phyloP scores from a whole-genome alignment of 2,329 filamentous ascomycete genomes.

The Pestalotiopsis sp. region DNA sequence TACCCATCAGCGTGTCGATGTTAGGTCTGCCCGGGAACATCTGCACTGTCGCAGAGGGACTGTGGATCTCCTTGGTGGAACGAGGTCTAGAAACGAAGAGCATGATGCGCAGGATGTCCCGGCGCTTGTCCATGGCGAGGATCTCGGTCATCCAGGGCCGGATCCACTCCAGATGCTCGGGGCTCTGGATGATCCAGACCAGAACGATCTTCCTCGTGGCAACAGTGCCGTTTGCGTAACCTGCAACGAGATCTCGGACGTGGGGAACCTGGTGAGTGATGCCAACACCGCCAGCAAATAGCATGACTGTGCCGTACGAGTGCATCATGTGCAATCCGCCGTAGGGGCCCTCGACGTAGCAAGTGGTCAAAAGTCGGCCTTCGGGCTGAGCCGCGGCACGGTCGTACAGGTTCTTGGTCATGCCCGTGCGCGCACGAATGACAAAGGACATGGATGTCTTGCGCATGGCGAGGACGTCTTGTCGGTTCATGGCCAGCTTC shows the following conservation, averaged over 20 bases:
- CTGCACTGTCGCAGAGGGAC: slow-evolving; percentile 75
- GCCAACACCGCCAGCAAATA: slow-evolving; percentile 81
- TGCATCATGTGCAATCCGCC: slow-evolving; percentile 71
- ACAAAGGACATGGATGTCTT: slow-evolving; percentile 73
- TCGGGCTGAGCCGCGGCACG: slow-evolving; percentile 64
- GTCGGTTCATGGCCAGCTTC: slow-evolving; percentile 61
- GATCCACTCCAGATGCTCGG: slow-evolving; percentile 83
- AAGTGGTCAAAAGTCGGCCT: slow-evolving; percentile 64
- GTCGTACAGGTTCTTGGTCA: slow-evolving; percentile 72
- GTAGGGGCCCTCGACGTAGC: slow-evolving; percentile 77
- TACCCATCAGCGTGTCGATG: slow-evolving; percentile 70
- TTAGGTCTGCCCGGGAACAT: slow-evolving; percentile 84
- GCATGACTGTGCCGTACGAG: slow-evolving; percentile 77
- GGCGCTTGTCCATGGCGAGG: slow-evolving; percentile 72
- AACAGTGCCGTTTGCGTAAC: slow-evolving; percentile 69
- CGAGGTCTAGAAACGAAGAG: slow-evolving; percentile 77
- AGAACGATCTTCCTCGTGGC: slow-evolving; percentile 73
- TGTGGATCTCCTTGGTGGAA: slow-evolving; percentile 80
- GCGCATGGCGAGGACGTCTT: slow-evolving; percentile 61
- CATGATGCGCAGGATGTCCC: slow-evolving; percentile 76
- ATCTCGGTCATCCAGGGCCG: slow-evolving; percentile 84
- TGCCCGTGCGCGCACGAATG: slow-evolving; percentile 73
- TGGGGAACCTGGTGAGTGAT: slow-evolving; percentile 81
- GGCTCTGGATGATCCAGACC: slow-evolving; percentile 79
- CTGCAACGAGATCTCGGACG: slow-evolving; percentile 71